Base-by-base conservation (phyloP, 2,329 filamentous ascomycete genomes). In the Colletotrichum sp. region DNA sequence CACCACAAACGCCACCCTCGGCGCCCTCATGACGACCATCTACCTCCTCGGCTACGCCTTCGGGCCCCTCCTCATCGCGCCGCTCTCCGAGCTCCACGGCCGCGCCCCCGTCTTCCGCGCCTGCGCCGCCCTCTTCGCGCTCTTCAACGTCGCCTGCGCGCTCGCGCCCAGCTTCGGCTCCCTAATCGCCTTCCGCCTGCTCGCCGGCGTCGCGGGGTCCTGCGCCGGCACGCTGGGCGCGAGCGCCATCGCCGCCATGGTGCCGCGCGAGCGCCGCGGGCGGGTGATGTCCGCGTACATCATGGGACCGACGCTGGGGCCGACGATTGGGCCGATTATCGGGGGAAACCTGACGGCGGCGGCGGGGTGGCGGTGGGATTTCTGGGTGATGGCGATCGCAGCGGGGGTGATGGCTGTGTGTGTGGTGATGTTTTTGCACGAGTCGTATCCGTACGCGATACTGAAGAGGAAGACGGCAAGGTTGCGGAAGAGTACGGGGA, bases 261-360 rank as follows among this genome's bases (percentile, higher is more conserved):
- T 85, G 18, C 71, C 77, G 7, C 71, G 78, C 3, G 81, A 87
- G 83, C 76, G 83, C 78, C 36, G 85, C 79, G 79, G 83, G 44
- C 85, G 88, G 81, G 87, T 87, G 0, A 86, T 90, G 63, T 87
- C 90, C 60, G 90, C 88, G 0, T 93, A 93, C 77, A 83, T 91
- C 13, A 87, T 93, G 8, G 90, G 93, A 44, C 87, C 88, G 3
- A 57, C 82, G 8, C 55, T 82, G 3, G 78, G 92, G 85, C 80
- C 84, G 2, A 80, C 81, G 6, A 75, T 84, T 12, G 84, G 84
- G 1, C 84, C 84, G 1, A 78, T 85, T 8, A 81, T 88, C 28
- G 92, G 91, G 7, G 92, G 92, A 2, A 93, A 92, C 78, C 90
- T 94, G 72, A 91, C 92, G 74, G 85, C 92, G 76, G 89, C 88